Base-by-base conservation (phyloP, 306 rosid species). In the Arachis stenosperma region DNA sequence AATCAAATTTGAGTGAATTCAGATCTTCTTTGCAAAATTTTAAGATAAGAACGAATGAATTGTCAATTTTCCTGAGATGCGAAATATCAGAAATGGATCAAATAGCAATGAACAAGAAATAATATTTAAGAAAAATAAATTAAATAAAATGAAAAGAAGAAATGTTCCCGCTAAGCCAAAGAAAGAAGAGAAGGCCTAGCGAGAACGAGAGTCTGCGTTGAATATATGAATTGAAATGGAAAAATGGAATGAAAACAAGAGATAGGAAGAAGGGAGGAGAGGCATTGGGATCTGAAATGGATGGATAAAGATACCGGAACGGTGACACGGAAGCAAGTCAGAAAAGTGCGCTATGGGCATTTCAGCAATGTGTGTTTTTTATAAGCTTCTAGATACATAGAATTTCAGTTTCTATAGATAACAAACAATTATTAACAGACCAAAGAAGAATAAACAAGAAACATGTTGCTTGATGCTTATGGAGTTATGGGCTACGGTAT, bases 241-340 rank as follows among this genome's bases (percentile, higher is more conserved):
- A 2, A 11, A 9, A n/a, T 13, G 37, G 56, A 51, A 51, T 4
- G 4, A 2, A n/a, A 51, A 51, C 17, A 56, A 27, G 41, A 57
- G 4, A 57, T 9, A 9, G 62, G 12, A 33, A 33, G 37, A 9
- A 58, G 13, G 42, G 67, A 62, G 11, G 65, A 5, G 65, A 13
- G 4, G 17, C 30, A 69, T 77, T 9, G 80, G 70, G 69, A 76
- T 42, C 39, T 41, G 84, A 51, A 46, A 80, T 59, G 27, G 57
- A n/a, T 84, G 79, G 44, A 37, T 68, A 64, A 15, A 54, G 60
- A 54, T 75, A 7, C 12, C 13, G 68, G 37, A 30, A 8, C 7
- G 74, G 63, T 17, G 83, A 70, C 77, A 53, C 43, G 37, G 70
- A 61, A 12, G 14, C 33, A 58, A 69, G 46, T 51, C 8, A 15